Base-by-base conservation (phyloP, 1,284 basidiomycete genomes). In the Apiotrichum brassicae region DNA sequence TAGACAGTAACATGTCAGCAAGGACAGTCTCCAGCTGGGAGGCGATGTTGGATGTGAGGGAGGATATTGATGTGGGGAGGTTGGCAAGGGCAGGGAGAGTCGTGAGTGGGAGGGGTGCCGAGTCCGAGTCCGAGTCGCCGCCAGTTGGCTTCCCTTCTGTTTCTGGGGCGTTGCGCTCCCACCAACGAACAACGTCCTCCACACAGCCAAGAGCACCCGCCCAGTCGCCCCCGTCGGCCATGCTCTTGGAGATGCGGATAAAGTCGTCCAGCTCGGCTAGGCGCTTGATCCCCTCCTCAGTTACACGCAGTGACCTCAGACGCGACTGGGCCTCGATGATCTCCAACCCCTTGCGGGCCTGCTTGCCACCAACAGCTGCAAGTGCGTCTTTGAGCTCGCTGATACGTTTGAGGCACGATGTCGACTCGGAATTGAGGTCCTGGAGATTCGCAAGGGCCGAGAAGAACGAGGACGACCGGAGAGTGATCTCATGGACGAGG, bases 391-490 rank as follows among this genome's bases (percentile, higher is more conserved):
- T 85, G 11, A 98, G 78, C 24, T 81, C 76, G 4, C 79, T 76
- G 54, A 97, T 89, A 47, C 87, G 83, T 22, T 77, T 72, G 5
- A 97, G 76, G 62, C 92, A 94, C 25, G 84, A 81, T 30, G 84
- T 80, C 0, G 90, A 92, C 67, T 97, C 90, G 6, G 86, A 82
- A 63, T 91, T 87, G 6, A 98, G 80, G 57, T 91, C 86, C 64
- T 97, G 88, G 12, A 98, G 78, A 68, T 97, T 97, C 9, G 89
- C 83, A 20, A 99, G 81, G 1, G 94, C 95, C 1, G 92, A 87
- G 66, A 98, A 99, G 80, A 99, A 98, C 3, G 90, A 91, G 0
- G 87, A 82, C 0, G 90, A 90, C 5, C 93, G 85, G 11, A 86
- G 76, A 7, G 87, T 86, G 48, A 99, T 95, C 73, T 97, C 94